phyloP scores from a whole-genome alignment of 306 rosid species.

The Cucurbita moschata region DNA sequence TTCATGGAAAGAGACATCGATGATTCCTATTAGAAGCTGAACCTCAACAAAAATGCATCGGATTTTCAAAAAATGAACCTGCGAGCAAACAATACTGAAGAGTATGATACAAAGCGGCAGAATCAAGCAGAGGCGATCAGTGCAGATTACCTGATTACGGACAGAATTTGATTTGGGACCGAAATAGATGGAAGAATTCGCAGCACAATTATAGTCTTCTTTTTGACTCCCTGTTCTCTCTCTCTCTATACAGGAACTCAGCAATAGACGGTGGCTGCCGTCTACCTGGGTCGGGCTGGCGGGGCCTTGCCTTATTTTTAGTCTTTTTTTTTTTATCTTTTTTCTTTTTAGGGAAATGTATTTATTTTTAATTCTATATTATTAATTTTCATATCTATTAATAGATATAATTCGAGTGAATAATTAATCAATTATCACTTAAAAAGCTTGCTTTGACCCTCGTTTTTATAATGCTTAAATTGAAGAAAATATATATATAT shows the following conservation, averaged over 20 bases:
- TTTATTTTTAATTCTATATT: too few relatives aligned
- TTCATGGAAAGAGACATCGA: constrained; percentile 28
- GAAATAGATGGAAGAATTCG: neutral
- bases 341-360: neutral
- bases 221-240: neutral
- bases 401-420: too few relatives aligned
- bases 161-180: neutral
- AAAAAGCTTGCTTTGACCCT: too few relatives aligned
- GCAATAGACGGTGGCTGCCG: neutral
- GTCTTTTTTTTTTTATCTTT: too few relatives aligned
- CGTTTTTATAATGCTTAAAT: too few relatives aligned
- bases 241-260: neutral
- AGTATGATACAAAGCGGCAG: neutral
- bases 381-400: too few relatives aligned
- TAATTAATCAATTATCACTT: too few relatives aligned
- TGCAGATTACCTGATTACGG: neutral
- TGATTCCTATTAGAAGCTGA: constrained; percentile 8
- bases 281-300: neutral
- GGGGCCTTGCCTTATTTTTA: neutral
- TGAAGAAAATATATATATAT: too few relatives aligned
- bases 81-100: neutral
- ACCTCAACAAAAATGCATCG: constrained; percentile 2
- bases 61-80: constrained; percentile 4
- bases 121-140: neutral
- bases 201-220: neutral